Evolutionary conservation across 164 flowering plant genomes (phyloP), one percentile per base, ranked within the genome.

Genomic region (Umbellularia californica): DNA sequence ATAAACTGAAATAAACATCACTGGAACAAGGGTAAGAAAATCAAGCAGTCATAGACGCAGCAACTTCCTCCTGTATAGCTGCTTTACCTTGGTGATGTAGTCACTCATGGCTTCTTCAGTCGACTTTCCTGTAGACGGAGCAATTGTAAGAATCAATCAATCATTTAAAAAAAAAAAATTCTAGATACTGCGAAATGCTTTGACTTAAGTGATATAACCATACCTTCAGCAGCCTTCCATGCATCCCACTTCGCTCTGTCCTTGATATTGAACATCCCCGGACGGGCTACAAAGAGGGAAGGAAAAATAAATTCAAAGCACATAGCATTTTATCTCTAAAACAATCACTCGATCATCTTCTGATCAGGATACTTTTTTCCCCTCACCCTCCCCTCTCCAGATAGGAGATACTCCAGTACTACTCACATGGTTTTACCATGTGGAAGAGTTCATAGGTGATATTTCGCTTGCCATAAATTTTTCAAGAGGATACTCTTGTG

Each of bases 241-340:
- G 90, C 88, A 81, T 89, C 91, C 93, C 93, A 89, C 76, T 89
- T 89, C 15, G 89, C 89, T 60, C 84, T 81, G 69, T 87, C 90
- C 76, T 58, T 85, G 74, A 72, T 65, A 73, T 77, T 83, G 79
- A 89, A 87, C 0, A 88, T 80, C 23, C 89, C 88, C 30, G 93
- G 93, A 19, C 93, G 88, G 68, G 77, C 93, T 88, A 85, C 69
- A 70, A 62, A 22, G 27, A 13, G 24, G 30, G 27, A 24, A 13
- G 74, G 50, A 69, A 23, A 23, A 9, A 41, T 9, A 5, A 41
- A 41, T 41, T 41, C 9, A 41, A 41, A 5, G 47, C 47, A 41
- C 47, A 41, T 0, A 41, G 9, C 47, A 41, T 41, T 1, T 41
- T 41, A 41, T 41, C 11, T 41, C 47, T 9, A 7, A 11, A 41